Conservation (phyloP, 202 grass and related monocot species). For the Carex arenaria region DNA sequence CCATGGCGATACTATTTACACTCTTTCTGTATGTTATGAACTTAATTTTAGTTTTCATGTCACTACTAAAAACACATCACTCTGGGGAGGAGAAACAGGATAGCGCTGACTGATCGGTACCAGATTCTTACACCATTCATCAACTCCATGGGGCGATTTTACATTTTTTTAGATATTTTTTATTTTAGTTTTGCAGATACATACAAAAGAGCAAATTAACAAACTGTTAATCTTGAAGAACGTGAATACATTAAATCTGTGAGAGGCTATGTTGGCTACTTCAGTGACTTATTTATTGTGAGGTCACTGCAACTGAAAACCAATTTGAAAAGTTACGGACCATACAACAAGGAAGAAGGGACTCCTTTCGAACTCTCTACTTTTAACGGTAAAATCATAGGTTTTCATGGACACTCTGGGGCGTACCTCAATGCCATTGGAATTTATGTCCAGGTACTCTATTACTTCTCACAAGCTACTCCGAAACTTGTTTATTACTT, state of each 20-base stretch:
- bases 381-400: neutral
- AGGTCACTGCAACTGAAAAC: too few species aligned
- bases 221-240: too few species aligned
- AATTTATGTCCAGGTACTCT: neutral
- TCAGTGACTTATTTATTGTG: too few species aligned
- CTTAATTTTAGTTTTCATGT: neutral
- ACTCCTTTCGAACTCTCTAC: neutral
- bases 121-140: too few species aligned
- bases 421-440: neutral
- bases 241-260: too few species aligned
- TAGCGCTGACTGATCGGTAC: too few species aligned
- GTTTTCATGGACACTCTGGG: neutral
- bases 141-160: too few species aligned
- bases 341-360: neutral
- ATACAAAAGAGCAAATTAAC: too few species aligned
- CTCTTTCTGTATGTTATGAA: slow-evolving; percentile 30
- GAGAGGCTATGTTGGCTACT: too few species aligned
- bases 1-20: slow-evolving; percentile 32
- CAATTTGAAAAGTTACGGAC: neutral
- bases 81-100: slow-evolving; percentile 26
- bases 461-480: too few species aligned
- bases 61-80: slow-evolving; percentile 33
- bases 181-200: neutral
- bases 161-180: too few species aligned
- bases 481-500: too few species aligned